Evolutionary conservation across 495 filamentous ascomycete species (phyloP), one percentile per base, ranked within the genome.

Genomic region (Usnea hakonensis): DNA sequence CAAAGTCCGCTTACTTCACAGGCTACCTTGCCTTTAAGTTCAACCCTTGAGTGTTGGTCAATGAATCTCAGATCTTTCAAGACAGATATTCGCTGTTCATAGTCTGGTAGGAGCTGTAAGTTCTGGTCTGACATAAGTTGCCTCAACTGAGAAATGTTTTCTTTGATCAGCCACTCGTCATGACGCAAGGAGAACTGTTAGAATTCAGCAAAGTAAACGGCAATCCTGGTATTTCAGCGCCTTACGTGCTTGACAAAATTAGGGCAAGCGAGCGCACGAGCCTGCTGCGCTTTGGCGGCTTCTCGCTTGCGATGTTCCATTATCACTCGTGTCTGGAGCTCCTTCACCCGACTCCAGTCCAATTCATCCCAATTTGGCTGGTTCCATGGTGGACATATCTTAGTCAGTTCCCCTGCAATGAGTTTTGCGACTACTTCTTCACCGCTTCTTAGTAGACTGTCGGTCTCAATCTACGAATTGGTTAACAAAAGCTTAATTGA

Each of bases 11-110:
- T 64, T 71, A 85, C 81, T 73, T 98, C 94, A 76, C 94, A 98
- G 21, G 94, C 94, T 36, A 98, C 94, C 75, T 97, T 96, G 72
- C 94, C 94, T 76, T 98, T 98, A 64, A 98, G 80, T 75, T 92
- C 87, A 37, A 97, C 93, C 52, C 91, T 84, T 38, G 82, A 85
- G 52, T 85, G 82, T 2, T 86, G 84, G 73, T 97, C 94, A 59
- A 97, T 87, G 66, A 97, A 98, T 4, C 83, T 85, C 14, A 98
- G 79, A 64, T 96, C 93, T 70, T 89, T 90, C 53, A 98, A 80
- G 0, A 97, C 94, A 53, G 86, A 84, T 63, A 97, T 89, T 41
- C 94, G 87, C 75, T 97, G 95, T 70, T 97, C 89, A 69, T 98
- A 98, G 75, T 98, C 95, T 0, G 94, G 94, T n/a, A 98, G 83